Conservation (phyloP, 2,329 filamentous ascomycete species). For the Chalara sp. region DNA sequence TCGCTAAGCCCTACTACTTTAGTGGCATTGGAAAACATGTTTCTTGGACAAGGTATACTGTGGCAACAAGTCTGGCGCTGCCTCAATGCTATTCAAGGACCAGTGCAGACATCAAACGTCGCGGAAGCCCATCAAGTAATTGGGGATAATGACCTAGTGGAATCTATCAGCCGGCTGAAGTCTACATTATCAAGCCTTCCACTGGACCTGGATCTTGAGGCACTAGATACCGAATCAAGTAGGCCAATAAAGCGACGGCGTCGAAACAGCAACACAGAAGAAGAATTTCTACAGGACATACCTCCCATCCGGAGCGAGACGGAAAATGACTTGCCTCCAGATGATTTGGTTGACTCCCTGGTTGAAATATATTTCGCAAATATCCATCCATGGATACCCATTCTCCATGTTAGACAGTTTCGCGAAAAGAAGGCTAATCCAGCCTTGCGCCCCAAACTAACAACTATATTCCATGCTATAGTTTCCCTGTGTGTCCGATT, state of each 20-base stretch:
- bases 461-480: constrained; percentile 23
- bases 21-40: constrained; percentile 13
- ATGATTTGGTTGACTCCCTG: constrained; percentile 20
- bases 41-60: constrained; percentile 14
- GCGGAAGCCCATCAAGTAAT: too few species aligned
- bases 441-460: constrained; percentile 10
- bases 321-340: constrained; percentile 5
- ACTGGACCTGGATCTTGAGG: too few species aligned
- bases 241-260: too few species aligned
- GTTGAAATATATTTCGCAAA: constrained; percentile 27
- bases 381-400: constrained; percentile 29
- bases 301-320: too few species aligned
- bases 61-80: constrained; percentile 14
- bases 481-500: constrained; percentile 18
- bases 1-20: constrained; percentile 1
- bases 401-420: constrained; percentile 26
- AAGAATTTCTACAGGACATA: too few species aligned
- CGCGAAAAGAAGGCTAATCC: constrained; percentile 19
- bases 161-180: too few species aligned
- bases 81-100: too few species aligned
- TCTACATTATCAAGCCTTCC: too few species aligned
- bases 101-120: too few species aligned
- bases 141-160: too few species aligned
- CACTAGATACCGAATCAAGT: too few species aligned
- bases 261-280: too few species aligned